Conservation (phyloP, 441 rosid species). For the Biscutella laevigata region DNA sequence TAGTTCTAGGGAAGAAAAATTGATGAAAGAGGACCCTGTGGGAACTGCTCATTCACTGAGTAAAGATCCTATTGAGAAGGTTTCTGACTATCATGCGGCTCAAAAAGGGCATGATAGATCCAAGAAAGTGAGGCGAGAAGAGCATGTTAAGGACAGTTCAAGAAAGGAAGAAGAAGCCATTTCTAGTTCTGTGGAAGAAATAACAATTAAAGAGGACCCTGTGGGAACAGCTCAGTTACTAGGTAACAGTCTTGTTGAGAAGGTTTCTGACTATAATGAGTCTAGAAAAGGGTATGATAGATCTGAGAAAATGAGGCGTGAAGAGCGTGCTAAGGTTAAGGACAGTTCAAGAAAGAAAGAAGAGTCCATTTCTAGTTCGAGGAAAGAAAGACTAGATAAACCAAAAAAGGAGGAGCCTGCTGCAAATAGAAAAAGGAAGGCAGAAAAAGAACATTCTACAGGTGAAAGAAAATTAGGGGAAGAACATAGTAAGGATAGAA, state of each 20-base stretch:
- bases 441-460: slow-evolving; percentile 9
- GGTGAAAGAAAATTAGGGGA: slow-evolving; percentile 15
- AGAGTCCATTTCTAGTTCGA: slow-evolving; percentile 19
- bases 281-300: slow-evolving; percentile 26
- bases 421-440: slow-evolving; percentile 19
- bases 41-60: slow-evolving; percentile 19
- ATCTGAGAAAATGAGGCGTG: slow-evolving; percentile 15
- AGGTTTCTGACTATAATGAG: slow-evolving; percentile 20
- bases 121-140: slow-evolving; percentile 24
- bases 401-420: slow-evolving; percentile 26
- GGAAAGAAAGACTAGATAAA: slow-evolving; percentile 15
- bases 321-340: slow-evolving; percentile 33
- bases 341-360: slow-evolving; percentile 27
- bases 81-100: slow-evolving; percentile 23
- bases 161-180: slow-evolving; percentile 30
- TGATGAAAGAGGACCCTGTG: slow-evolving; percentile 24
- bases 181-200: slow-evolving; percentile 10
- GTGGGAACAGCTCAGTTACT: slow-evolving; percentile 19
- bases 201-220: slow-evolving; percentile 26
- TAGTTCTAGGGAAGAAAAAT: neutral
- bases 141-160: slow-evolving; percentile 28
- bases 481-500: slow-evolving; percentile 32
- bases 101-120: slow-evolving; percentile 23
- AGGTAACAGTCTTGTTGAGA: slow-evolving; percentile 20
- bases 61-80: slow-evolving; percentile 22